Base-by-base conservation (phyloP, 2,329 filamentous ascomycete genomes). In the Aspergillus sclerotialis region DNA sequence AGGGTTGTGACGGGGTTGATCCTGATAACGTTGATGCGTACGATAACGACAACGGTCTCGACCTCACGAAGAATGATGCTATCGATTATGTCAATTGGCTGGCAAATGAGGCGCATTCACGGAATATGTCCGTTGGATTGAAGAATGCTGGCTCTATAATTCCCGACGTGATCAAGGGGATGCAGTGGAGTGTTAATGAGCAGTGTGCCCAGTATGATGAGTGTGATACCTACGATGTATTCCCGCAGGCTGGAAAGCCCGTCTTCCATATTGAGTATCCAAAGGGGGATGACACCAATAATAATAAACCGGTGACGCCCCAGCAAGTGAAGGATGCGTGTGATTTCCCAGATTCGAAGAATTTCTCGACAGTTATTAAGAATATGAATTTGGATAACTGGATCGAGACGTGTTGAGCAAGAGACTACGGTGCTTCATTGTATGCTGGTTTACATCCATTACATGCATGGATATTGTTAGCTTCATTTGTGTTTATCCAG, bases 251-350 rank as follows among this genome's bases (percentile, higher is more conserved):
- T 5, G 65, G 68, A 19, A 84, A 84, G 56, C 80, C 81, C 2
- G 80, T 85, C 19, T 84, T 84, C 53, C 75, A 84, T 52, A 82
- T 85, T 42, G 82, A 85, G 61, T 85, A 85, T 49, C 78, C 78
- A 3, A 64, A 71, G 28, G 68, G 65, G 7, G 70, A 68, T 5
- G 50, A 58, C 7, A 55, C 53, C 6, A 57, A 60, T 40, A 60
- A 60, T 33, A 37, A 51, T 25, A 39, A 52, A 0, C 38, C 45
- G 3, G 60, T 73, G 13, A 48, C 55, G 3, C 32, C 46, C 3
- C 38, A 42, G 13, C 43, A 60, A 41, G 53, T 65, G 43, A 39
- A 56, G 4, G 48, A 54, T 5, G 66, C 68, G 14, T 82, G 77
- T 50, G 58, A 61, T 10, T 67, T 67, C 4, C 43, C 53, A 3